phyloP scores from a whole-genome alignment of 108 stramenopile genomes.

The Pseudonitzschia multiseries region DNA sequence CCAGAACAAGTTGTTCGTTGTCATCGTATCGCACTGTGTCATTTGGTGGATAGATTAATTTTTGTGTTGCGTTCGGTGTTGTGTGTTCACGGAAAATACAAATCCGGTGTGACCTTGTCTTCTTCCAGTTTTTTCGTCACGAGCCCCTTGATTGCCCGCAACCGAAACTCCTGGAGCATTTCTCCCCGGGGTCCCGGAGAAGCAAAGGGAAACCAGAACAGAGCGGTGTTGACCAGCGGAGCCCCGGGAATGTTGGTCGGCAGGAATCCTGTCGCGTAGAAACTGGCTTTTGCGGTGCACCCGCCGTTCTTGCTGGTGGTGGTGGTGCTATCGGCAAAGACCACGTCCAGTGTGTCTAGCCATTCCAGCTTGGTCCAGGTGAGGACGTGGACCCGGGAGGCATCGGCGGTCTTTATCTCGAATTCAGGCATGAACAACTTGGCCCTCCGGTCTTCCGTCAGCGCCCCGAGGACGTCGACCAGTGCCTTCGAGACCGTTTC shows the following conservation, averaged over 20 bases:
- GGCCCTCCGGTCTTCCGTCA: slow-evolving; percentile 20
- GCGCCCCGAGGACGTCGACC: slow-evolving; percentile 18
- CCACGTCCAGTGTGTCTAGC: slow-evolving; percentile 27
- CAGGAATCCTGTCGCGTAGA: slow-evolving; percentile 34
- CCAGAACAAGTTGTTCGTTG: too few relatives aligned
- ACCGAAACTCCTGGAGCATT: slow-evolving; percentile 27
- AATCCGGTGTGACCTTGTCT: neutral
- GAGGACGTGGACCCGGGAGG: slow-evolving; percentile 19
- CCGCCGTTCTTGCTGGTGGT: neutral
- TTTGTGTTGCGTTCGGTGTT: neutral
- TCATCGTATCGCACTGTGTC: too few relatives aligned
- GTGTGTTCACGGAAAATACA: neutral
- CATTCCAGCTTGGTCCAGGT: slow-evolving; percentile 33
- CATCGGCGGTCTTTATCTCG: slow-evolving; percentile 15
- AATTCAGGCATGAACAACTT: slow-evolving; percentile 23
- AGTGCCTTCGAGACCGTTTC: slow-evolving; percentile 15
- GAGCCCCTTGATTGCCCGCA: slow-evolving; percentile 16
- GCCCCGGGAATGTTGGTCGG: slow-evolving; percentile 29
- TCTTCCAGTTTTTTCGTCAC: slow-evolving; percentile 23
- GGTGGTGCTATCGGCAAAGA: neutral
- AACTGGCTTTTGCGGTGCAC: slow-evolving; percentile 20
- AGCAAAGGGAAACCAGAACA: slow-evolving; percentile 23
- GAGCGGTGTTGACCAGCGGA: slow-evolving; percentile 20
- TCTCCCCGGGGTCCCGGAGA: slow-evolving; percentile 25
- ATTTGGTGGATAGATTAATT: neutral